These are phyloP conservation scores for Fusarium gaditjirri DNA, from an alignment of 2,329 filamentous ascomycete genomes.

Conservation along the genomic window DNA sequence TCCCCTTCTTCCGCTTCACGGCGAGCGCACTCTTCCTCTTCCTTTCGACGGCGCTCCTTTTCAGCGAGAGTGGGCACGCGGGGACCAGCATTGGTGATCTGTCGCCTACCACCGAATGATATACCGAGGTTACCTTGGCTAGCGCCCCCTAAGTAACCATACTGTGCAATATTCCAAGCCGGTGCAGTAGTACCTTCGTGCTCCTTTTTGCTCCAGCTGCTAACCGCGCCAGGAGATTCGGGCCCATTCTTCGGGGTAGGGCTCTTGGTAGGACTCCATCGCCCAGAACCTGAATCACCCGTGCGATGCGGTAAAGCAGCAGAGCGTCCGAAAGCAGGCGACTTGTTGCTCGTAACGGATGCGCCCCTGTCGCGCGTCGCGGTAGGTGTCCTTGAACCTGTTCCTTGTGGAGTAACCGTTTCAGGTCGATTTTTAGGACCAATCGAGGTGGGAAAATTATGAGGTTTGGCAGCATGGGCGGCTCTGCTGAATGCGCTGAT, in stretches of 20 bases:
- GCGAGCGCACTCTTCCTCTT: constrained; percentile 70
- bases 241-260: constrained; percentile 60
- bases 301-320: constrained; percentile 61
- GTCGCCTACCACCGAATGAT: constrained; percentile 87
- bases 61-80: constrained; percentile 83
- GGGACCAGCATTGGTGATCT: constrained; percentile 88
- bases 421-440: constrained; percentile 73
- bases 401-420: constrained; percentile 73
- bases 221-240: constrained; percentile 68
- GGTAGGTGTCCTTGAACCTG: constrained; percentile 65
- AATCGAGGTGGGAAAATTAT: constrained; percentile 78
- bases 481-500: constrained; percentile 90
- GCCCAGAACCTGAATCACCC: constrained; percentile 64
- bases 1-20: constrained; percentile 65
- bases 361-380: constrained; percentile 57
- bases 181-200: constrained; percentile 85
- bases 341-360: constrained; percentile 69
- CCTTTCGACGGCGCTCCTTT: constrained; percentile 76
- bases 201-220: constrained; percentile 88
- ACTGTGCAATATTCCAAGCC: constrained; percentile 98
- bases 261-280: constrained; percentile 71
- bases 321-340: constrained; percentile 57
- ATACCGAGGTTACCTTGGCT: constrained; percentile 96
- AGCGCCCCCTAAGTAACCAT: constrained; percentile 97
- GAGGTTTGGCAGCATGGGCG: constrained; percentile 79